These are phyloP conservation scores for Neofusicoccum umdonicola DNA, from an alignment of 2,329 filamentous ascomycete genomes.

Conservation along the genomic window DNA sequence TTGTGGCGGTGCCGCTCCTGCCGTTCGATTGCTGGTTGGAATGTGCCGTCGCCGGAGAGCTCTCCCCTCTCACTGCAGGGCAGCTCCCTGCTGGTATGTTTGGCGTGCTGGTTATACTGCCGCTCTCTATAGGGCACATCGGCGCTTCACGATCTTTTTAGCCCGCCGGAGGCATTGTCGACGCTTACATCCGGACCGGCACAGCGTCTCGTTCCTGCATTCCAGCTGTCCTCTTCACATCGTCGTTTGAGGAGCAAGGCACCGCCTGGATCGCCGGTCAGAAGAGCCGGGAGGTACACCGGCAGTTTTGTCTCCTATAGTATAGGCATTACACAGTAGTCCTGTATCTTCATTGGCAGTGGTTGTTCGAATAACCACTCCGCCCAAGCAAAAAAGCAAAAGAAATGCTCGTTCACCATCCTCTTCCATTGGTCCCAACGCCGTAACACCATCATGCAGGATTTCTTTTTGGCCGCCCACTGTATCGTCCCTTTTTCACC, in stretches of 20 bases:
- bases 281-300: neutral
- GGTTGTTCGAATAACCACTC: neutral
- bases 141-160: no score
- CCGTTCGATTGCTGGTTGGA: no score
- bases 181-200: no score
- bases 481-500: no score
- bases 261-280: neutral
- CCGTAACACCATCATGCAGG: neutral
- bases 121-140: no score
- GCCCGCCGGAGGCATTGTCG: no score
- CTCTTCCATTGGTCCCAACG: neutral
- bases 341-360: neutral
- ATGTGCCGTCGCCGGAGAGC: no score
- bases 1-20: no score
- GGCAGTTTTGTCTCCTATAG: neutral
- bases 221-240: neutral
- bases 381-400: neutral
- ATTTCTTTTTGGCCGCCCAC: neutral
- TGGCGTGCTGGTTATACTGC: no score
- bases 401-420: neutral
- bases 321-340: neutral
- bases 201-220: no score
- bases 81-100: no score
- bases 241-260: neutral
- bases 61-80: no score